Evolutionary conservation across 202 grass and related monocot species (phyloP).

Genomic region (Musa balbisiana): DNA sequence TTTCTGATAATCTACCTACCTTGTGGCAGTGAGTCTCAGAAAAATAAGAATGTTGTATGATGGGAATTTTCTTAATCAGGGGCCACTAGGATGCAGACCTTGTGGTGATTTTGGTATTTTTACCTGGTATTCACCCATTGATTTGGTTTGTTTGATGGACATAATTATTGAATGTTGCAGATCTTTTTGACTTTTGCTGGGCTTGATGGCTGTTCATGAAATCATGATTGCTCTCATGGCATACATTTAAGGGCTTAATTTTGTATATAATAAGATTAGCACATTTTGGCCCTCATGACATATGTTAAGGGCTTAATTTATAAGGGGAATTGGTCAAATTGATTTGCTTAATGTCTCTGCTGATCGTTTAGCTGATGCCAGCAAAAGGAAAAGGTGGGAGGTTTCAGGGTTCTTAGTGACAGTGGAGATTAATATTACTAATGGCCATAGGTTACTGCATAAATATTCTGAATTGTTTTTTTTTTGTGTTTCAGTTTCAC

Average conservation of each 20-base stretch:
- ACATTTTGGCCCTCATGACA: too few species aligned
- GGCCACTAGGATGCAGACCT: neutral
- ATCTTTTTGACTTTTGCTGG: neutral
- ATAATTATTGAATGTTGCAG: neutral
- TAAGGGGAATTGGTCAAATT: neutral
- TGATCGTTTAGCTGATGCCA: too few species aligned
- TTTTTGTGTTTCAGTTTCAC: too few species aligned
- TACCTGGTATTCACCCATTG: neutral
- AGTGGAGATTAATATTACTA: too few species aligned
- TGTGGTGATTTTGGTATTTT: neutral
- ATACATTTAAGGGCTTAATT: neutral
- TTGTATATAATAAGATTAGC: neutral
- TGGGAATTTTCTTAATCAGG: neutral
- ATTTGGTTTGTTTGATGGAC: neutral
- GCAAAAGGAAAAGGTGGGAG: too few species aligned
- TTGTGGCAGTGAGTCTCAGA: neutral
- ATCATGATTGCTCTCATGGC: neutral
- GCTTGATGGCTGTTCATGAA: neutral
- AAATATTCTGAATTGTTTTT: too few species aligned
- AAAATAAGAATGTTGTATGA: neutral
- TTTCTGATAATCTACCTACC: neutral
- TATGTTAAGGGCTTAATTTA: neutral
- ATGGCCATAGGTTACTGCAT: too few species aligned
- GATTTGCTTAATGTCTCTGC: neutral
- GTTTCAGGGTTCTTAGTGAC: too few species aligned